phyloP scores from a whole-genome alignment of 768 basidiomycete genomes.

The Tremella yokohamensis region DNA sequence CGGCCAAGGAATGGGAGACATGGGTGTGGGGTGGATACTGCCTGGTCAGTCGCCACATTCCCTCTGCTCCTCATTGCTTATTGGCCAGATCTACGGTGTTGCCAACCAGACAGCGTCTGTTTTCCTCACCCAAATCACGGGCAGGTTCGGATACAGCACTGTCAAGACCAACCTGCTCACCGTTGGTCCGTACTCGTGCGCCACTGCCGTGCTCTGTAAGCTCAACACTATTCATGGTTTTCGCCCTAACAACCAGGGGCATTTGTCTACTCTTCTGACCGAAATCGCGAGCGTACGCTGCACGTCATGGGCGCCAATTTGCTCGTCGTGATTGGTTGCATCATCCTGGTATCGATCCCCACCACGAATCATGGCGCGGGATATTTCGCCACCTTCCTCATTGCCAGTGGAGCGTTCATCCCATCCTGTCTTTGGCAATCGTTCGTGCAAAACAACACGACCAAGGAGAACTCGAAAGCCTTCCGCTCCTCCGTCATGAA shows the following conservation, averaged over 20 bases:
- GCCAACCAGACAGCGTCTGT: slow-evolving; percentile 17
- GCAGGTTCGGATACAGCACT: slow-evolving; percentile 8
- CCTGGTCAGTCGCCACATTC: slow-evolving; percentile 8
- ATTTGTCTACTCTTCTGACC: slow-evolving; percentile 12
- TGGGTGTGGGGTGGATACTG: slow-evolving; percentile 23
- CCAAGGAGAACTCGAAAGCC: slow-evolving; percentile 16
- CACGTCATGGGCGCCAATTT: slow-evolving; percentile 19
- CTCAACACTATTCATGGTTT: background rate
- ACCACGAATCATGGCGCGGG: slow-evolving; percentile 9
- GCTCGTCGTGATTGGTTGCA: slow-evolving; percentile 18
- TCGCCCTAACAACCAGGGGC: background rate
- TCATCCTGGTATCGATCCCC: slow-evolving; percentile 14
- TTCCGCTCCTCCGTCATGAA: slow-evolving; percentile 22
- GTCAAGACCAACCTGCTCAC: slow-evolving; percentile 23
- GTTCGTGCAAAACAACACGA: slow-evolving; percentile 22
- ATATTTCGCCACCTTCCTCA: slow-evolving; percentile 22
- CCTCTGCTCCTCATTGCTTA: background rate
- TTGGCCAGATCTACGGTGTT: slow-evolving; percentile 23
- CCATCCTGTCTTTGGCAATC: slow-evolving; percentile 2
- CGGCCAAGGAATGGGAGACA: slow-evolving; percentile 22
- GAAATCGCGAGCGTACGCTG: slow-evolving; percentile 15
- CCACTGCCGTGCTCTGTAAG: slow-evolving; percentile 10
- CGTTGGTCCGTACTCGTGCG: slow-evolving; percentile 15
- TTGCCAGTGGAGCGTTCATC: slow-evolving; percentile 1
- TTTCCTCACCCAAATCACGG: slow-evolving; percentile 24